A percentile compares a stretch with the other conserved stretches of the same genome.
These are phyloP conservation scores for Juglanconis sp. DNA, from an alignment of 2,329 filamentous ascomycete species.

Conservation along the genomic window DNA sequence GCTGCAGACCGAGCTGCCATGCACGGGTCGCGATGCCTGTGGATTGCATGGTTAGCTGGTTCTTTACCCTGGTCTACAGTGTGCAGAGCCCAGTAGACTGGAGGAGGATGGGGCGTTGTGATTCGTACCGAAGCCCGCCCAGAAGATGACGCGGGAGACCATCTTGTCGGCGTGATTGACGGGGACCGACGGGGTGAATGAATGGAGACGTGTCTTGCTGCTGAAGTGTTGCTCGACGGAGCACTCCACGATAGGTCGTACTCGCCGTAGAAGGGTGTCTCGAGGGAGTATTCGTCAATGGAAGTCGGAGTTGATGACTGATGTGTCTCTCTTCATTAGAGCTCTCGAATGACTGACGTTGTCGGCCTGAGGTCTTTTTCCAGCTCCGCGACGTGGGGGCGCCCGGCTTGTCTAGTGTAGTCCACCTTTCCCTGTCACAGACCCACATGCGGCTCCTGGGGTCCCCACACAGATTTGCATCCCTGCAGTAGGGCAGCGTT, in stretches of 20 bases:
- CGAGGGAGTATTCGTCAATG: background rate
- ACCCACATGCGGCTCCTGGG: constrained; percentile 18
- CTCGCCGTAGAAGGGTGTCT: background rate
- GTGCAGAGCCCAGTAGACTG: constrained; percentile 6
- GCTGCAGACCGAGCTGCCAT: constrained; percentile 98
- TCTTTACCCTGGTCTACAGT: background rate
- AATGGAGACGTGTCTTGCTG: constrained; percentile 10
- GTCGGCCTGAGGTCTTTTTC: constrained; percentile 18
- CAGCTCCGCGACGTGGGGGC: background rate
- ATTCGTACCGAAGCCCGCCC: constrained; percentile 83
- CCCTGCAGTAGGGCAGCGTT: background rate
- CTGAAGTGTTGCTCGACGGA: constrained; percentile 8
- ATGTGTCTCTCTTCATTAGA: constrained; percentile 12
- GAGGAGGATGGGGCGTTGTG: constrained; percentile 3
- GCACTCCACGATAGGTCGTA: constrained; percentile 9
- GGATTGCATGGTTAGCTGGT: background rate
- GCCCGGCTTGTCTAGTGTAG: background rate
- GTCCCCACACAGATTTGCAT: constrained; percentile 8
- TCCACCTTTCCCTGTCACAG: background rate
- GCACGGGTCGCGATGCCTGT: constrained; percentile 85
- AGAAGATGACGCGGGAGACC: constrained; percentile 71
- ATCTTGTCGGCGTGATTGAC: constrained; percentile 37
- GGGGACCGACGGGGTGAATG: background rate
- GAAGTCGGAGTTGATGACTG: constrained; percentile 9
- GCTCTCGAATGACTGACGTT: constrained; percentile 11